A percentile compares a stretch with the other conserved stretches of the same genome.
Conservation (phyloP, 805 yeast species). For the Candida easanensis region DNA sequence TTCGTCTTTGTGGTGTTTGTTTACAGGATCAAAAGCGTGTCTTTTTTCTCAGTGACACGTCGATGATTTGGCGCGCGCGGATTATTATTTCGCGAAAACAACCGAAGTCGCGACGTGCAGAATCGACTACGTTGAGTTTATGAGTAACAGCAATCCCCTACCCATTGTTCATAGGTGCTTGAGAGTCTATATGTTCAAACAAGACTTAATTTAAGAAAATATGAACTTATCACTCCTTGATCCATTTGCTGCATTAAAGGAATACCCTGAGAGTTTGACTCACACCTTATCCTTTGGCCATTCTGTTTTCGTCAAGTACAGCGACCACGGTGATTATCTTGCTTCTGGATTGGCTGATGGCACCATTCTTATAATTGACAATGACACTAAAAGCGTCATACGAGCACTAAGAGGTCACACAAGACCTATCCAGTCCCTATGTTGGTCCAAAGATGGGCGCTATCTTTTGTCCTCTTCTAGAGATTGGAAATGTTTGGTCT, state of each 20-base stretch:
- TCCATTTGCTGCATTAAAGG: conserved; percentile 89
- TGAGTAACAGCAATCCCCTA: too few relatives aligned
- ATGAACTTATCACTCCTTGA: conserved; percentile 85
- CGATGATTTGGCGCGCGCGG: conserved; percentile 3
- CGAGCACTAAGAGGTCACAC: conserved; percentile 62
- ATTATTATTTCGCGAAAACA: background rate
- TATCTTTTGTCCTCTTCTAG: conserved; percentile 68
- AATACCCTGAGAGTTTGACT: conserved; percentile 82
- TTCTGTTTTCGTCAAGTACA: conserved; percentile 66
- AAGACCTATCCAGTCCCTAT: conserved; percentile 65
- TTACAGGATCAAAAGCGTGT: conserved; percentile 8
- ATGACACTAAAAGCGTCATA: conserved; percentile 60
- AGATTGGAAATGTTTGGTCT: conserved; percentile 78
- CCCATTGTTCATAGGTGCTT: too few relatives aligned
- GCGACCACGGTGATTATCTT: conserved; percentile 75
- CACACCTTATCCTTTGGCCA: conserved; percentile 66
- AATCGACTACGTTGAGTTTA: too few relatives aligned
- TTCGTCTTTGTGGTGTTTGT: conserved; percentile 1
- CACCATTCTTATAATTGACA: conserved; percentile 66
- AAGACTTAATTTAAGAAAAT: too few relatives aligned
- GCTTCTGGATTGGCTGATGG: conserved; percentile 83
- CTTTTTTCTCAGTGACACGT: conserved; percentile 9
- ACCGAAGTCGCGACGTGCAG: too few relatives aligned
- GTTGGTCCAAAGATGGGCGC: conserved; percentile 75
- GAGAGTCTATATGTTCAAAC: too few relatives aligned